Evolutionary conservation across 805 yeast genomes (phyloP), one percentile per base, ranked within the genome.

Genomic region (Pichia paraexigua): DNA sequence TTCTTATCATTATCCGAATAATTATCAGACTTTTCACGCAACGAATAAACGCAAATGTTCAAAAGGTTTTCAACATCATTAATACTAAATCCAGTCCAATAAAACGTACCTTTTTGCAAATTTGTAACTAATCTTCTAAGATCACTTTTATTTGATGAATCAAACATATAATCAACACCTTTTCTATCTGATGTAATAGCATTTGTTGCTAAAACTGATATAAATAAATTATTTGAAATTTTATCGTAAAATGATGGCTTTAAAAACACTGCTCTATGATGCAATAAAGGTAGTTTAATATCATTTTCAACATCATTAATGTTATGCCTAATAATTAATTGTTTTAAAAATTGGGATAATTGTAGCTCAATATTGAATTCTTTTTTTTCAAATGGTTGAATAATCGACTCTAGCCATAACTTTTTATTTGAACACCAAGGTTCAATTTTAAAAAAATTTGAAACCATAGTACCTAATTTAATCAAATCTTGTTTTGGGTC

Each of bases 41-140:
- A 53, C 8, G 80, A 74, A 22, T 66, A 63, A 17, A 70, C 65
- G 47, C 84, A 75, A 28, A 83, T 75, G 22, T 68, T 65, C 2
- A 78, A 61, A 63, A 84, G 69, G 22, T 75, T 69, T 46, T 78
- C 77, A 28, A 84, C 70, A 64, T 84, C 89, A 42, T 71, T 72
- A 25, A 73, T 71, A 13, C 83, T 72, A 60, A 84, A 84, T 0
- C 89, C 90, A 1, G 87, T 80, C 91, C 91, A 84, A 58, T 80
- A 81, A 61, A 84, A 83, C 0, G 90, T 81, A 1, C 85, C 80
- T 52, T 83, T 71, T 62, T 80, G 87, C 28, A 84, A 61, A 59
- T 84, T 84, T 5, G 78, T 74, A 13, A 84, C 75, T 56, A 84
- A 70, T 46, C 83, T 64, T 53, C 83, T 67, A 40, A 84, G 63